phyloP scores from a whole-genome alignment of 2,329 filamentous ascomycete species.

The Botrytis cinerea region DNA sequence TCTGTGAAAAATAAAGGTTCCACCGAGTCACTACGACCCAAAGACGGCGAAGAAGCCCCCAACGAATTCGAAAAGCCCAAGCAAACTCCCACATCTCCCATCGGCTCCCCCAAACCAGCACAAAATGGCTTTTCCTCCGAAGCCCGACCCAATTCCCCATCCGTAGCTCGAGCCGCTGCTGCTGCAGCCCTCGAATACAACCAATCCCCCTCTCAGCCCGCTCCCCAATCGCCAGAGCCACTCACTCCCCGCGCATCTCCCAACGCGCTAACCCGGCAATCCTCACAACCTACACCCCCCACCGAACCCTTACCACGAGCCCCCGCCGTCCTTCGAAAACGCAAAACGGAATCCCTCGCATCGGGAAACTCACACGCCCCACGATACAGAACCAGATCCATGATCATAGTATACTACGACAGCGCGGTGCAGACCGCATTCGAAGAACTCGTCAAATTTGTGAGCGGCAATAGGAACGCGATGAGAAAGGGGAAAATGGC shows the following conservation, averaged over 20 bases:
- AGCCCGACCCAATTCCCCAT: conserved; percentile 29
- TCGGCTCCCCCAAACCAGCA: conserved; percentile 29
- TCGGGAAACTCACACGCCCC: conserved; percentile 37
- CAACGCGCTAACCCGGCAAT: conserved; percentile 30
- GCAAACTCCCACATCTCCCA: conserved; percentile 24
- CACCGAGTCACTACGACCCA: conserved; percentile 41
- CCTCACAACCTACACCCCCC: conserved; percentile 31
- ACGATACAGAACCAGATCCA: conserved; percentile 66
- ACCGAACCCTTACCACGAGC: conserved; percentile 26
- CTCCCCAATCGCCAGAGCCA: conserved; percentile 13
- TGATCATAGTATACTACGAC: conserved; percentile 91
- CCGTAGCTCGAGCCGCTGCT: conserved; percentile 28
- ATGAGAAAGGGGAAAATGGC: conserved; percentile 89
- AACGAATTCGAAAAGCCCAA: conserved; percentile 28
- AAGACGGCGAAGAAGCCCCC: conserved; percentile 35
- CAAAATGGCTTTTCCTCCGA: conserved; percentile 23
- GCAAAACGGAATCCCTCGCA: conserved; percentile 41
- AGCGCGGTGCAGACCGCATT: conserved; percentile 81
- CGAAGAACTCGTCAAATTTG: conserved; percentile 77
- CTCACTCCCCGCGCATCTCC: conserved; percentile 23
- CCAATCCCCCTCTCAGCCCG: conserved; percentile 22
- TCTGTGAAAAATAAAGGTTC: conserved; percentile 43
- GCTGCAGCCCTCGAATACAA: conserved; percentile 26
- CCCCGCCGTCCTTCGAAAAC: conserved; percentile 36
- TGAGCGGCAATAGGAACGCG: conserved; percentile 77